These are phyloP conservation scores for Ganoderma sinense DNA, from an alignment of 1,284 basidiomycete species.

Conservation along the genomic window DNA sequence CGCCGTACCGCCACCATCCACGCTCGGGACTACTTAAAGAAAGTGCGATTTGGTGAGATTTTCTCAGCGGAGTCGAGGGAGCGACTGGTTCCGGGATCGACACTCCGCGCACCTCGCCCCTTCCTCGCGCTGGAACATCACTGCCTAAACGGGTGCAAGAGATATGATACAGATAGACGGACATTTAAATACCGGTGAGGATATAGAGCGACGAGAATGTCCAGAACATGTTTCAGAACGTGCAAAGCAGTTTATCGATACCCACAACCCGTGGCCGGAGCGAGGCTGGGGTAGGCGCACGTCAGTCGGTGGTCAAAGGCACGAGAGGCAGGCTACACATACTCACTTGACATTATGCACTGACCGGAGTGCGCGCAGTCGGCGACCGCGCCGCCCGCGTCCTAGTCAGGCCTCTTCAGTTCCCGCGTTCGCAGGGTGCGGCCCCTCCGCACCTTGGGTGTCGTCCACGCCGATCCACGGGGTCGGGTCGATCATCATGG, in stretches of 20 bases:
- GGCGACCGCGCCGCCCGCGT: background rate
- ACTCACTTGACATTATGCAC: background rate
- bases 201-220: background rate
- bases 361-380: background rate
- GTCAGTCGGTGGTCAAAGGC: background rate
- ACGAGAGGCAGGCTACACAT: too few relatives aligned
- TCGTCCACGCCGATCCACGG: constrained; percentile 27
- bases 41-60: background rate
- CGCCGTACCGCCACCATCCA: background rate
- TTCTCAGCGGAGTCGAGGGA: background rate
- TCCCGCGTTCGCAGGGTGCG: constrained; percentile 2
- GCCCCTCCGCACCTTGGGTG: constrained; percentile 9
- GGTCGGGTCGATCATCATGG: constrained; percentile 33
- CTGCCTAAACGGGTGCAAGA: background rate
- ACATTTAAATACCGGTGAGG: background rate
- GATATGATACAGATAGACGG: constrained; percentile 5
- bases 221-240: background rate
- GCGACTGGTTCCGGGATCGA: background rate
- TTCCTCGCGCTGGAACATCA: background rate
- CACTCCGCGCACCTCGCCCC: background rate
- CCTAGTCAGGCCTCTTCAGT: constrained; percentile 7
- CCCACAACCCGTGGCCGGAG: constrained; percentile 1
- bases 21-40: background rate
- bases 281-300: constrained; percentile 2
- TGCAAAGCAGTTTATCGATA: constrained; percentile 1